Conservation (phyloP, 2,329 filamentous ascomycete genomes). For the Fusarium sp. region DNA sequence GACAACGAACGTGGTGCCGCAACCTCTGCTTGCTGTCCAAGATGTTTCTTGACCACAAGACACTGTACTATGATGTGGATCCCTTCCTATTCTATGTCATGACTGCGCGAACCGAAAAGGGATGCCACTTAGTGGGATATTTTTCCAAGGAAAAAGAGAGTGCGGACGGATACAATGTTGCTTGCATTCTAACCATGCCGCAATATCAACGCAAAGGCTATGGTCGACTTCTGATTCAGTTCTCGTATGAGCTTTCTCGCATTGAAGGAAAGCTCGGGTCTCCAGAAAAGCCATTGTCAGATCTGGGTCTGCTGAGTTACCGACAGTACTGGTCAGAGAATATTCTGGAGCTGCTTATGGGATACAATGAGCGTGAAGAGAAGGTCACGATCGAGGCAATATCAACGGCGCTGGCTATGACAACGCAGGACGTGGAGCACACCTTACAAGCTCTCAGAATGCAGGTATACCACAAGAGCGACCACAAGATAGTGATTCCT, state of each 20-base stretch:
- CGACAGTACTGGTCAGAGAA: conserved; percentile 98
- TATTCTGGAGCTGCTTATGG: conserved; percentile 85
- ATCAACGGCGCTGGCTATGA: conserved; percentile 85
- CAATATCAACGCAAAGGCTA: conserved; percentile 97
- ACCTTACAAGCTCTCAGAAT: conserved; percentile 94
- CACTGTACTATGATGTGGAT: conserved; percentile 99
- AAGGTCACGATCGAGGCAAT: conserved; percentile 87
- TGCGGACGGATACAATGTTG: conserved; percentile 95
- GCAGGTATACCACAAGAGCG: conserved; percentile 94
- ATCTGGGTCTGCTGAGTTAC: conserved; percentile 92
- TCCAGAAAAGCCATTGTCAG: conserved; percentile 94
- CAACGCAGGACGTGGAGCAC: conserved; percentile 95
- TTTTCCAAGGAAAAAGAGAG: conserved; percentile 99
- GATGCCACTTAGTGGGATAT: conserved; percentile 97
- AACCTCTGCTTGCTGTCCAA: conserved; percentile 95
- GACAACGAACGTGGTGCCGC: conserved; percentile 95
- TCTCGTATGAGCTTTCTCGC: conserved; percentile 95
- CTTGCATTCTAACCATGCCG: conserved; percentile 94
- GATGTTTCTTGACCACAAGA: conserved; percentile 97
- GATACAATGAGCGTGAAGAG: conserved; percentile 71
- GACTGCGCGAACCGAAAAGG: conserved; percentile 86
- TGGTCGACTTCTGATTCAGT: conserved; percentile 91
- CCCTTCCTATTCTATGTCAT: conserved; percentile 99
- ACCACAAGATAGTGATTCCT: conserved; percentile 94
- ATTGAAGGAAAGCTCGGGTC: conserved; percentile 95